Conservation (phyloP, 2,329 filamentous ascomycete species). For the Pseudonectria buxi region DNA sequence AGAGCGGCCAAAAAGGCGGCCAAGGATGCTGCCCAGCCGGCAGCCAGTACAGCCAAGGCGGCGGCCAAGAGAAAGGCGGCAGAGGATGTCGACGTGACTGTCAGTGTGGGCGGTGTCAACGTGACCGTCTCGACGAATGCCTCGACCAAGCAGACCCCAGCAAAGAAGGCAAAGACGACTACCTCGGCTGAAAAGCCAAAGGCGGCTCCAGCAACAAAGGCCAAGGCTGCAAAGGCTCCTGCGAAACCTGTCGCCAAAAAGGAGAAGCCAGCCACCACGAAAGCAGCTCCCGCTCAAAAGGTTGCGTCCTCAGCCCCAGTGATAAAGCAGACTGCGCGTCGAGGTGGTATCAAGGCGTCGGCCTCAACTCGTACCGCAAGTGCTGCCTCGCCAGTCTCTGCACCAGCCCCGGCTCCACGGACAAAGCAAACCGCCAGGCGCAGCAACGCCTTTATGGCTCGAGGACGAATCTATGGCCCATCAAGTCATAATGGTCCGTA, state of each 20-base stretch:
- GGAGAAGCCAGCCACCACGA: conserved; percentile 1
- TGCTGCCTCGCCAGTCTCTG: background rate
- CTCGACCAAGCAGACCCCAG: background rate
- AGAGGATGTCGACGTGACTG: background rate
- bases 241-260: background rate
- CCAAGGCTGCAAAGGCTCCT: conserved; percentile 1
- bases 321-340: conserved; percentile 10
- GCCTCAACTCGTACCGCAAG: background rate
- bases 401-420: conserved; percentile 1
- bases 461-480: conserved; percentile 15
- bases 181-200: background rate
- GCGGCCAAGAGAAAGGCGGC: conserved; percentile 25
- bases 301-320: background rate
- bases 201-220: background rate
- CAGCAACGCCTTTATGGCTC: conserved; percentile 13
- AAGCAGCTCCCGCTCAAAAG: background rate
- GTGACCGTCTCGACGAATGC: background rate
- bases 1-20: conserved; percentile 38
- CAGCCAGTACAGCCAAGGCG: conserved; percentile 1
- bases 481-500: background rate
- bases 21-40: background rate
- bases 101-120: background rate
- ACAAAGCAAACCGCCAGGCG: conserved; percentile 22
- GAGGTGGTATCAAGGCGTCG: conserved; percentile 4
- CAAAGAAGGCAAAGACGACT: conserved; percentile 13